Evolutionary conservation across 2,329 filamentous ascomycete genomes (phyloP), one percentile per base, ranked within the genome.

Genomic region (Penicillium frequentans): DNA sequence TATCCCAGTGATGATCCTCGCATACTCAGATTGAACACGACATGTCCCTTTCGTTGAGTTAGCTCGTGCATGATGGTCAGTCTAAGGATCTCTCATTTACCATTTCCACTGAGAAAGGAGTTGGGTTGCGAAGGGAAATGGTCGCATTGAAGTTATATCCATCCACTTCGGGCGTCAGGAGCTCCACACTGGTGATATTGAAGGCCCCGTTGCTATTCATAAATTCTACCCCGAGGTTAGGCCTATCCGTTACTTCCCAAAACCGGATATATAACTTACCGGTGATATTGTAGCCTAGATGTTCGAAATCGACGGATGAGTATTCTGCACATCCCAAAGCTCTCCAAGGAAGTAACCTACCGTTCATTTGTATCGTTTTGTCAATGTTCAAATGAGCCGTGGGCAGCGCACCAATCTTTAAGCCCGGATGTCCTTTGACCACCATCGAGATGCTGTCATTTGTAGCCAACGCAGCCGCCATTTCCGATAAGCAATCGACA

Each of bases 101-200:
- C 62, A 69, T 55, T 43, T 68, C 60, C 9, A 68, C 55, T 13
- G 35, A 62, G 26, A 68, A 66, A 0, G 58, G 57, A 0, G 56
- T 64, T 14, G 67, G 64, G 23, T 67, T 66, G 13, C 54, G 55
- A 14, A 70, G 27, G 9, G 60, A 53, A 7, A 68, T 57, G 1
- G 67, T 69, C n/a, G 67, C 64, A 55, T 70, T 69, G 29, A 68
- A 58, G 19, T 69, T 69, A 27, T 62, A 68, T 27, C 66, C 67
- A 24, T 69, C 52, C 6, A 56, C 59, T 8, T 49, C 48, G 1
- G 59, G 55, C 16, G 60, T 44, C 5, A 67, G 39, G 13, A 68
- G 52, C 1, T 67, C 55, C 2, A 68, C 9, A 2, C 35, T 65
- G 29, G 62, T 69, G 35, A 69, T 54, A 23, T 68, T 68, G 46